Evolutionary conservation across 768 basidiomycete species (phyloP).

Genomic region (Boletus patriciae): DNA sequence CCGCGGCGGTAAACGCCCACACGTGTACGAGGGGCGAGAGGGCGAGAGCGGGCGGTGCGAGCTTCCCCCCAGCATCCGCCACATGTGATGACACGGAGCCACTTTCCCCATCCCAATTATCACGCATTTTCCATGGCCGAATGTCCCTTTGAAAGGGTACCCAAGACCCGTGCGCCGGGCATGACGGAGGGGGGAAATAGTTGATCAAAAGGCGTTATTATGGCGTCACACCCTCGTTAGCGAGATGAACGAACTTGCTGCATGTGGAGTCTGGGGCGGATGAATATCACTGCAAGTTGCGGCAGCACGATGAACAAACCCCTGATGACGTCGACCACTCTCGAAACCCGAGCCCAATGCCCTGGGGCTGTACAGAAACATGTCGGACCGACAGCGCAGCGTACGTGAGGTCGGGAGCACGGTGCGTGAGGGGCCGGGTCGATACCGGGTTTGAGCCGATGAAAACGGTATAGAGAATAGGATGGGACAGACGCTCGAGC

Average conservation of each 20-base stretch:
- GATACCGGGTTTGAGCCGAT: constrained; percentile 10
- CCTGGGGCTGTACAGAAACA: constrained; percentile 5
- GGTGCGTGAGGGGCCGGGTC: constrained; percentile 11
- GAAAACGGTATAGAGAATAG: constrained; percentile 4
- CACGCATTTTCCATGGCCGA: background rate
- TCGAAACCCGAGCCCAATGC: constrained; percentile 3
- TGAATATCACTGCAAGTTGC: background rate
- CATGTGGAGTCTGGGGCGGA: constrained; percentile 9
- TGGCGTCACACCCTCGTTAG: constrained; percentile 12
- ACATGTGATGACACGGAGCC: background rate
- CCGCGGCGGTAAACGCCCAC: constrained; percentile 14
- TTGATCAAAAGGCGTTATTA: background rate
- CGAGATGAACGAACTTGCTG: constrained; percentile 13
- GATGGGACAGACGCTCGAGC: background rate
- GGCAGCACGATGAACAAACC: background rate
- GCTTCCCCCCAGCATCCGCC: constrained; percentile 21
- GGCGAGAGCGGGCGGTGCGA: background rate
- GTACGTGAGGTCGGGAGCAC: background rate
- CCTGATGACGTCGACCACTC: constrained; percentile 22
- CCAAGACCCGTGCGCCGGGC: constrained; percentile 11
- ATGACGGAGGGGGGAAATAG: background rate
- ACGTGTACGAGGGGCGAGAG: background rate
- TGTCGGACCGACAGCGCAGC: background rate
- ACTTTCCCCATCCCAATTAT: background rate
- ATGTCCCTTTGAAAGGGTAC: background rate